These are phyloP conservation scores for Datura wrightii DNA, from an alignment of 257 asterid genomes.

Conservation along the genomic window DNA sequence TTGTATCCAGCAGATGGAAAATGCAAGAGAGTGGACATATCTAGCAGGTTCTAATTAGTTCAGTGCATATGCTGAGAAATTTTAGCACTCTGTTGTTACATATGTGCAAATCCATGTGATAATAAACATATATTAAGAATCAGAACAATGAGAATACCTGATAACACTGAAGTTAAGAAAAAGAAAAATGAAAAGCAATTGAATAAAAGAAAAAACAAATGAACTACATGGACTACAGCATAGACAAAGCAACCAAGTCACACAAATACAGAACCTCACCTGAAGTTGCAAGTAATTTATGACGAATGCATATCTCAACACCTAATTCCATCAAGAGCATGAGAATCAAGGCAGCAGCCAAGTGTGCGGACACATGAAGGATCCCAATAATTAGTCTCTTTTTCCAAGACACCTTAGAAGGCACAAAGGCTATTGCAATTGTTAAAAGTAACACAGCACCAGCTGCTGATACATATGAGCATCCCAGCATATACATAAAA, in stretches of 20 bases:
- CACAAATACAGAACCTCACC: slow-evolving; percentile 49
- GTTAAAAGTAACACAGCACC: slow-evolving; percentile 78
- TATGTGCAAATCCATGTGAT: neutral
- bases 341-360: slow-evolving; percentile 88
- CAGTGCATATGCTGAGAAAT: neutral
- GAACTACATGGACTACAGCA: neutral
- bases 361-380: slow-evolving; percentile 92
- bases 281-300: slow-evolving; percentile 83
- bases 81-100: neutral
- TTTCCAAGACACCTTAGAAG: slow-evolving; percentile 82
- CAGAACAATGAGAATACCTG: neutral
- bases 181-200: too few species aligned
- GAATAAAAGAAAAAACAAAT: too few species aligned
- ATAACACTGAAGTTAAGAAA: too few species aligned
- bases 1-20: neutral
- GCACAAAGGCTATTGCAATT: slow-evolving; percentile 79
- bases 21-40: neutral
- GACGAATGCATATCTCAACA: slow-evolving; percentile 85
- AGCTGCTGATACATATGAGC: slow-evolving; percentile 74
- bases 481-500: slow-evolving; percentile 73
- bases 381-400: slow-evolving; percentile 70
- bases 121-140: neutral
- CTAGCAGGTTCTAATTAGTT: neutral
- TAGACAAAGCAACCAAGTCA: neutral
- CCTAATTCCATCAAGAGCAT: slow-evolving; percentile 95